phyloP scores from a whole-genome alignment of 371 early-diverging fungal species.

The Capillidium rhysosporum region DNA sequence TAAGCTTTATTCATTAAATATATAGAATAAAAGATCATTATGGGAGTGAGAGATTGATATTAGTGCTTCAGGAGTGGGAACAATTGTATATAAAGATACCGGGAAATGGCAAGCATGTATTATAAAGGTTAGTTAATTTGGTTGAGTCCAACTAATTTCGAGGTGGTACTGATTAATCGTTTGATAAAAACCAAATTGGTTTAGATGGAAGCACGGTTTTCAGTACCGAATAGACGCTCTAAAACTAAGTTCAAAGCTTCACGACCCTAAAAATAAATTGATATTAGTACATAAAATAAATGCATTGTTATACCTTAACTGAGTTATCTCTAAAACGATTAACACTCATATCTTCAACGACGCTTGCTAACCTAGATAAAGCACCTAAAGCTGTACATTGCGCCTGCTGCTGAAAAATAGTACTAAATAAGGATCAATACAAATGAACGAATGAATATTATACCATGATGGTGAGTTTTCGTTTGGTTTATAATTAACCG shows the following conservation, averaged over 20 bases:
- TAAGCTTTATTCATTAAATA: too few species aligned
- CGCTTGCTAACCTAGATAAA: conserved; percentile 46
- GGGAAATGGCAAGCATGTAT: too few species aligned
- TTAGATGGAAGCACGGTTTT: not conserved
- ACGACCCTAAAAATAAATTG: not conserved
- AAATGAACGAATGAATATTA: not conserved
- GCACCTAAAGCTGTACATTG: conserved; percentile 56
- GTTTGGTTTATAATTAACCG: conserved; percentile 46
- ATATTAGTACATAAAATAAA: not conserved
- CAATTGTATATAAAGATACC: too few species aligned
- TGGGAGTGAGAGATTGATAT: too few species aligned
- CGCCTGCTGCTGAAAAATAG: conserved; percentile 62
- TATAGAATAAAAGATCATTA: too few species aligned
- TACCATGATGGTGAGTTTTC: conserved; percentile 21
- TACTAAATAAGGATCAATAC: conserved; percentile 18
- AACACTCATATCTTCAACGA: conserved; percentile 71
- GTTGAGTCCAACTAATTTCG: too few species aligned
- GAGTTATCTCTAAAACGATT: conserved; percentile 79
- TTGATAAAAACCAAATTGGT: too few species aligned
- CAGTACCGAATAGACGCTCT: not conserved
- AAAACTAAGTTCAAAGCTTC: conserved; percentile 1
- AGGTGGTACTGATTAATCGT: too few species aligned
- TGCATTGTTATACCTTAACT: conserved; percentile 19
- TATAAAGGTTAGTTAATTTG: too few species aligned
- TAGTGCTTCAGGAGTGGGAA: too few species aligned